Base-by-base conservation (phyloP, 2,329 filamentous ascomycete species). In the Purpureocillium lavendulum region DNA sequence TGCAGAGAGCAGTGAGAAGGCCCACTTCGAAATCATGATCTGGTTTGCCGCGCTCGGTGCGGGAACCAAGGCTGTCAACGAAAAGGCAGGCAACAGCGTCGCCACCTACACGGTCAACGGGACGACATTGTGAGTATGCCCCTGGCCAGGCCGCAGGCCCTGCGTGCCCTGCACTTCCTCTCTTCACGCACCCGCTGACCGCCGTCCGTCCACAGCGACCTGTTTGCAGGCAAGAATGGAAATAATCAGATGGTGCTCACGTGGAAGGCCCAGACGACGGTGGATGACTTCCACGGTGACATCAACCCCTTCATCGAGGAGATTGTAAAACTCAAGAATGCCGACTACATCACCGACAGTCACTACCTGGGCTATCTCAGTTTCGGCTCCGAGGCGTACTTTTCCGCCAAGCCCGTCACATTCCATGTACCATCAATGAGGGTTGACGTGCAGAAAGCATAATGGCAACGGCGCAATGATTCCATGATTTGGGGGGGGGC, bases 11-110 rank as follows among this genome's bases (percentile, higher is more conserved):
- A 68, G 62, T 32, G 52, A 52, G 1, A 58, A 59, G 4, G 67
- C 74, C 3, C 48, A 50, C 9, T 70, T 66, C 56, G 74, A 77
- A 58, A 61, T 77, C 56, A 77, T 77, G 71, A 64, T 77, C 29
- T 76, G 70, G 71, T 66, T 77, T 44, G 71, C 64, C 3, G 56
- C 58, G 4, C 67, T 68, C 35, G 73, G 72, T 3, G 13, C 54
- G 2, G 56, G 65, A 2, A 65, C 71, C 1, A 63, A 72, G 44
- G 68, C 71, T 18, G 63, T 75, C 43, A 73, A 73, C 32, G 51
- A 57, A 2, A 40, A 46, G 2, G 36, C 52, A 0, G 60, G 59
- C 7, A 26, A 26, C 10, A 44, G 55, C 0, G 43, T 64, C 1
- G 49, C 55, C 3, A 67, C 55, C 0, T 50, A 60, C 41, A 57